phyloP scores from a whole-genome alignment of 2,329 filamentous ascomycete species.

The Onygena corvina region DNA sequence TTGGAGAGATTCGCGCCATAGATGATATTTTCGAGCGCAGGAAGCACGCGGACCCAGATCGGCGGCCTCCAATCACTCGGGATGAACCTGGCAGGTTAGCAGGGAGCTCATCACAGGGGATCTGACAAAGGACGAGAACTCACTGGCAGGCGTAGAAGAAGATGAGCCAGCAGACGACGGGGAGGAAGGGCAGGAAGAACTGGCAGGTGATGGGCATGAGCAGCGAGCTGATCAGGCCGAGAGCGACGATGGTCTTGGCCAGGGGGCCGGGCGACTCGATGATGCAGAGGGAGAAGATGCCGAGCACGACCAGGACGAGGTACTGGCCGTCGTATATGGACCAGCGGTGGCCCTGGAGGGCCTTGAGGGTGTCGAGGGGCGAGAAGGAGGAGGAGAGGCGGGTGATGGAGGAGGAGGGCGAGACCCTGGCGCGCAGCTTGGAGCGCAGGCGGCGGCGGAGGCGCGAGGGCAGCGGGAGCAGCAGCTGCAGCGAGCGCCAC shows the following conservation, averaged over 20 bases:
- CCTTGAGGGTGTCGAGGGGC: constrained; percentile 61
- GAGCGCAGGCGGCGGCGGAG: constrained; percentile 57
- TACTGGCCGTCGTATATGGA: constrained; percentile 77
- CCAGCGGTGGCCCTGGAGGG: constrained; percentile 68
- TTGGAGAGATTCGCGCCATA: constrained; percentile 95
- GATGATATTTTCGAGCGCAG: constrained; percentile 87
- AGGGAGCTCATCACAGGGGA: no score
- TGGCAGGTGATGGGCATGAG: constrained; percentile 76
- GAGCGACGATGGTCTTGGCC: constrained; percentile 60
- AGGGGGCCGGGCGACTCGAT: constrained; percentile 67
- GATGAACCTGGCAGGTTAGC: constrained; percentile 55
- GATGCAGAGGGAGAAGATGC: constrained; percentile 71
- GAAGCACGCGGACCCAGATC: constrained; percentile 91
- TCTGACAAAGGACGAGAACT: constrained; percentile 36
- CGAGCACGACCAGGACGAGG: constrained; percentile 57
- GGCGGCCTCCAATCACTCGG: constrained; percentile 76
- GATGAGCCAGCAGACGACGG: constrained; percentile 74
- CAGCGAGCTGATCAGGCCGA: constrained; percentile 55
- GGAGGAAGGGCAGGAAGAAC: constrained; percentile 78
- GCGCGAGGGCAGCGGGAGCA: constrained; percentile 45
- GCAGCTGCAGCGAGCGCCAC: constrained; percentile 39
- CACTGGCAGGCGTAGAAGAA: constrained; percentile 92
- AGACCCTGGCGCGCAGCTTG: constrained; percentile 53
- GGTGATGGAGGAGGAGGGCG: constrained; percentile 60
- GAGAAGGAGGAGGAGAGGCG: constrained; percentile 71